Evolutionary conservation across 148 eudicot species (phyloP).

Genomic region (Salicornia ramosissima): DNA sequence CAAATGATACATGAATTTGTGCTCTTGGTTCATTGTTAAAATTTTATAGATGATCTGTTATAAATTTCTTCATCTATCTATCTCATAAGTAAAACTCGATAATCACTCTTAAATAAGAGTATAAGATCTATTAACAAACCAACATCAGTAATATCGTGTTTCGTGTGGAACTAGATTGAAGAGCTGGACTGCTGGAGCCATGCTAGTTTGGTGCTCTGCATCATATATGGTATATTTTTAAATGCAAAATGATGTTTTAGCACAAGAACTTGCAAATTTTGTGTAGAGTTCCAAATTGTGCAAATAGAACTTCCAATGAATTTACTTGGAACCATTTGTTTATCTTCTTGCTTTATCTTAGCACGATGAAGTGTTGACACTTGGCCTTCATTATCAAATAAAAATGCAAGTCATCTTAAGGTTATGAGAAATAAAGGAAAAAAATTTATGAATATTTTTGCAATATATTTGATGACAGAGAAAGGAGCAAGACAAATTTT

Average conservation of each 20-base stretch:
- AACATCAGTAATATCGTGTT: neutral
- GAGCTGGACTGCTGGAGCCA: neutral
- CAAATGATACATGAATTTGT: neutral
- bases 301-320: neutral
- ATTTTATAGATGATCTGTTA: neutral
- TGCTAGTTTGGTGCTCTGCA: neutral
- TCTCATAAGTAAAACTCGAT: neutral
- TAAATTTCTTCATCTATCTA: neutral
- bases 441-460: too few relatives aligned
- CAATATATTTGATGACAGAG: constrained; percentile 35
- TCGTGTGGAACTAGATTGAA: neutral
- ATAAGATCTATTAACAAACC: neutral
- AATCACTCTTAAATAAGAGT: neutral
- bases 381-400: too few relatives aligned
- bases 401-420: too few relatives aligned
- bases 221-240: neutral
- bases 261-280: neutral
- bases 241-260: neutral
- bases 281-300: too few relatives aligned
- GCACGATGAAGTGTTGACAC: too few relatives aligned
- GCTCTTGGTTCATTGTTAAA: neutral
- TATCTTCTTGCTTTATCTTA: neutral
- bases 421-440: too few relatives aligned
- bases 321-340: neutral
- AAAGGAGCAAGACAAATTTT: constrained; percentile 34